phyloP scores from a whole-genome alignment of 106 monocot genomes.

The Dendrobium officinale region DNA sequence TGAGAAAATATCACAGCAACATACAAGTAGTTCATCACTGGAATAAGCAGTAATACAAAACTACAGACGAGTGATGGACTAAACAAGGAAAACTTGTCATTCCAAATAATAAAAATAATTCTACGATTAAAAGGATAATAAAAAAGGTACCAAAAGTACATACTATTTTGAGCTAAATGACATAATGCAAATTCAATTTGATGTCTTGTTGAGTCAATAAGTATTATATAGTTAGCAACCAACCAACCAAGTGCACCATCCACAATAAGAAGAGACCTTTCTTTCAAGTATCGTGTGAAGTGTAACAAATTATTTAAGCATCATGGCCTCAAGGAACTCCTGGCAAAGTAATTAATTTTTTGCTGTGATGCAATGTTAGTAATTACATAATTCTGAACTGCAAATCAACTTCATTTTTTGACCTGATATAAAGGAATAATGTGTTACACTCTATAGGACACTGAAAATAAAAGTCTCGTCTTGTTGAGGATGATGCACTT shows the following conservation, averaged over 20 bases:
- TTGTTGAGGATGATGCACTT: constrained; percentile 64
- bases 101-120: background rate
- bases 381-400: background rate
- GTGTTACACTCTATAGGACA: constrained; percentile 31
- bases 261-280: constrained; percentile 69
- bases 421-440: background rate
- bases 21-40: background rate
- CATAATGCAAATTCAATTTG: constrained; percentile 85
- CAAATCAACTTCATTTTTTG: background rate
- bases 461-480: constrained; percentile 63
- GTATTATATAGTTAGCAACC: constrained; percentile 29
- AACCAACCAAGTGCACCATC: constrained; percentile 64
- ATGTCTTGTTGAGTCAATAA: constrained; percentile 40
- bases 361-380: background rate
- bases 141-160: background rate
- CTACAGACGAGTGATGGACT: background rate
- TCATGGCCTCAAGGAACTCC: background rate
- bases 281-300: constrained; percentile 51
- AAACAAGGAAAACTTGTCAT: background rate
- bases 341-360: background rate
- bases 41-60: background rate
- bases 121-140: background rate
- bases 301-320: background rate
- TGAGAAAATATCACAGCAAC: background rate
- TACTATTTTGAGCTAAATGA: constrained; percentile 87